A percentile compares a stretch with the other conserved stretches of the same genome.
Conservation (phyloP, 208 protist species). For the Leishmania guyanensis region DNA sequence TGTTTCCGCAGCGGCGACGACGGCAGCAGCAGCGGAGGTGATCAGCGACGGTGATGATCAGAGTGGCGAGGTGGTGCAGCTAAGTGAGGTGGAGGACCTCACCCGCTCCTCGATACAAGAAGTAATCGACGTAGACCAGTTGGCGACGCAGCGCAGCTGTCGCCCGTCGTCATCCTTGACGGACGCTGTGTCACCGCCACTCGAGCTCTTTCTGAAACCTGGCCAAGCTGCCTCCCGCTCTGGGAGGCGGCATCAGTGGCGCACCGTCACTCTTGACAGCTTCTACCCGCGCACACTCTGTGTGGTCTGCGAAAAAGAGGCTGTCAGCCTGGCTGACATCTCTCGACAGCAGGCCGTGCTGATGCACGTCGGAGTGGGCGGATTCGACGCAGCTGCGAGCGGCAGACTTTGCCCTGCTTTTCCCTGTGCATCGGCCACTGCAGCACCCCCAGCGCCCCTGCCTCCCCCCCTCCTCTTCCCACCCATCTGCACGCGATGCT, state of each 20-base stretch:
- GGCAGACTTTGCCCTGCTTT: neutral
- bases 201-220: neutral
- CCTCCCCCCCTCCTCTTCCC: conserved; percentile 13
- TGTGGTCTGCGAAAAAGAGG: conserved; percentile 38
- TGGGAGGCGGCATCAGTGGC: conserved; percentile 3
- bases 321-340: conserved; percentile 34
- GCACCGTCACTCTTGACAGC: conserved; percentile 40
- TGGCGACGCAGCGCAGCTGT: conserved; percentile 34
- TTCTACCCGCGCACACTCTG: conserved; percentile 49
- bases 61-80: neutral
- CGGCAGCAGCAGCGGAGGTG: neutral
- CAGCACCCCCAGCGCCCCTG: neutral
- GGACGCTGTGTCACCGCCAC: neutral
- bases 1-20: neutral
- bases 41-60: conserved; percentile 20
- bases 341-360: conserved; percentile 22
- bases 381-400: neutral
- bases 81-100: conserved; percentile 19
- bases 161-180: neutral
- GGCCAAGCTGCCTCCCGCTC: neutral
- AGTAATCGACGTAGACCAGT: conserved; percentile 31
- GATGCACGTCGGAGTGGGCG: neutral
- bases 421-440: neutral
- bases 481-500: conserved; percentile 51
- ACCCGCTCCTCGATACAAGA: conserved; percentile 22